phyloP scores from a whole-genome alignment of 2,329 filamentous ascomycete species.

The Aspergillus fumigatiaffinis region DNA sequence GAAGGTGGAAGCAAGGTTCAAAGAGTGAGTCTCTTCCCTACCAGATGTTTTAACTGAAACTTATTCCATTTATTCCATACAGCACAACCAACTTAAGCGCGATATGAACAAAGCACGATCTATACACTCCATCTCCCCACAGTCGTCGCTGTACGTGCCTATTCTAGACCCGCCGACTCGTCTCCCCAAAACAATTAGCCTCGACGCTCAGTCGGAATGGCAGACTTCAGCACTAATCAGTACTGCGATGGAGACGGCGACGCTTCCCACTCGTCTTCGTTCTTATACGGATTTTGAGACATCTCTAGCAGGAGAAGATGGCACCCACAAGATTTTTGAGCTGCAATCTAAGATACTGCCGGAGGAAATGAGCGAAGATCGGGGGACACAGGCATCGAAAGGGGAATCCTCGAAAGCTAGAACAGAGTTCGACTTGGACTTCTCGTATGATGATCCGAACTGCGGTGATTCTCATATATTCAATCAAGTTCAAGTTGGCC shows the following conservation, averaged over 20 bases:
- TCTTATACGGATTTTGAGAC: constrained; percentile 35
- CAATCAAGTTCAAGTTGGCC: constrained; percentile 32
- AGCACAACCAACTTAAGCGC: constrained; percentile 59
- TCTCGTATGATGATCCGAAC: constrained; percentile 29
- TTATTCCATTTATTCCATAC: constrained; percentile 35
- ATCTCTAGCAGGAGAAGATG: constrained; percentile 54
- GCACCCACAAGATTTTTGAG: constrained; percentile 74
- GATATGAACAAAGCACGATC: constrained; percentile 72
- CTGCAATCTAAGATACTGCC: constrained; percentile 62
- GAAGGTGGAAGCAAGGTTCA: constrained; percentile 58
- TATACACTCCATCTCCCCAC: constrained; percentile 62
- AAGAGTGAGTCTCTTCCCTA: constrained; percentile 44
- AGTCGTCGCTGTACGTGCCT: constrained; percentile 75
- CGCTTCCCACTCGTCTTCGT: constrained; percentile 63
- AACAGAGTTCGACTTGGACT: constrained; percentile 37
- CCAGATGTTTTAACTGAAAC: constrained; percentile 7
- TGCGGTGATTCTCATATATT: constrained; percentile 29
- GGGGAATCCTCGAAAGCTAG: constrained; percentile 16
- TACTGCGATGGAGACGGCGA: constrained; percentile 72
- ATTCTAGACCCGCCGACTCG: constrained; percentile 59
- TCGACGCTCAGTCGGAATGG: constrained; percentile 69
- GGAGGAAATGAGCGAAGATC: constrained; percentile 6
- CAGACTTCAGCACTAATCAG: constrained; percentile 73
- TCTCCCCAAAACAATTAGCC: constrained; percentile 54
- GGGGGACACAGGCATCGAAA: constrained; percentile 7